Base-by-base conservation (phyloP, 495 filamentous ascomycete species). In the Daldinia bambusicola region DNA sequence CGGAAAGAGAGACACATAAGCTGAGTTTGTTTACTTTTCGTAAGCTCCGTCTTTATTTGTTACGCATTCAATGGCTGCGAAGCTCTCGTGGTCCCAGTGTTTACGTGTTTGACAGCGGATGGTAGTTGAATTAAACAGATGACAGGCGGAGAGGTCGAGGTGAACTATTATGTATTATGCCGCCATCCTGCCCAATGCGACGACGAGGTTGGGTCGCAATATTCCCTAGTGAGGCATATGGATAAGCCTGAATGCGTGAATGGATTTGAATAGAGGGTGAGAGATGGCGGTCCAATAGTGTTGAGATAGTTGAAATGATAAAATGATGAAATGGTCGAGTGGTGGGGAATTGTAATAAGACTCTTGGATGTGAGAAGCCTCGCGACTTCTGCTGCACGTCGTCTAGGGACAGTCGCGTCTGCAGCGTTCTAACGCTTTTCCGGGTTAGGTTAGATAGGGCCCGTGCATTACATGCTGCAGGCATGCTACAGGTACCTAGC, bases 171-270 rank as follows among this genome's bases (percentile, higher is more conserved):
- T 76, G 74, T 74, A 74, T 74, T 71, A 68, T 74, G 63, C 61
- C 48, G 55, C 68, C 66, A 63, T 65, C 60, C 62, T 73, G 75
- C 68, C 74, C 71, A 70, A 74, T 76, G 72, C 75, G 68, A 71
- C 63, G 34, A 66, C 70, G 45, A 68, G 52, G 74, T 77, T 76
- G 59, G 75, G 75, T 77, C 68, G 74, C 71, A 76, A 75, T 61
- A 30, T 61, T 60, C 13, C 43, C 31, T 57, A 16, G 40, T 12
- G 55, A 63, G 48, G 55, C 50, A 43, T 57, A 31, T 38, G 55
- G 50, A 64, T 57, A 38, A 16, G 50, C 38, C 61, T 53, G 55
- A 41, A 64, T 57, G 52, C 32, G 59, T 50, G 55, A 45, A 64
- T 53, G 52, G 43, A 58, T 50, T 50, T 63, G 53, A 63, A 66